Conservation (phyloP, 345 rosid species). For the Draba incana region DNA sequence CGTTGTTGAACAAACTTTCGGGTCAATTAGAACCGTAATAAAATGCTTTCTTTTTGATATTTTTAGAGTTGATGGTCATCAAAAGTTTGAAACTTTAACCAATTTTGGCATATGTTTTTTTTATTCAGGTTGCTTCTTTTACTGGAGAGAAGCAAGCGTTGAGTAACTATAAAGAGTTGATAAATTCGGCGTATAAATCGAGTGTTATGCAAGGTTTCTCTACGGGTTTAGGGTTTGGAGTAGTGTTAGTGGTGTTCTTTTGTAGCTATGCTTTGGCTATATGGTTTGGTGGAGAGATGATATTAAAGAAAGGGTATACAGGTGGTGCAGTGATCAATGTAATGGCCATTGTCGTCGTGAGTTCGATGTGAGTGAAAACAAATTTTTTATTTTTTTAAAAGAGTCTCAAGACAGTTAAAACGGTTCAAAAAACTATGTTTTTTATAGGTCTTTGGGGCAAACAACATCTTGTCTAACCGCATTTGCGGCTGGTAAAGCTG, state of each 20-base stretch:
- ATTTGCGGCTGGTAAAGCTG: conserved; percentile 71
- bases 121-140: conserved; percentile 71
- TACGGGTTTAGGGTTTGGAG: conserved; percentile 64
- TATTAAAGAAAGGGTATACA: conserved; percentile 56
- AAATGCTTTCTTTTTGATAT: neutral
- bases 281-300: conserved; percentile 76
- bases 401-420: conserved; percentile 36
- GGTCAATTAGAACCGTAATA: conserved; percentile 77
- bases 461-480: conserved; percentile 65
- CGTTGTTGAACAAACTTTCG: conserved; percentile 68
- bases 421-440: conserved; percentile 5
- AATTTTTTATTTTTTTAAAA: neutral
- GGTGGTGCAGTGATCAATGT: conserved; percentile 71
- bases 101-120: neutral
- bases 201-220: conserved; percentile 58
- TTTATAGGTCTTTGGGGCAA: conserved; percentile 71
- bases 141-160: conserved; percentile 78
- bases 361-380: conserved; percentile 63
- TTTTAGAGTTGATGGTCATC: neutral
- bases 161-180: conserved; percentile 49
- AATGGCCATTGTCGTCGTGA: conserved; percentile 63
- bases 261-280: conserved; percentile 61
- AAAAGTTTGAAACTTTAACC: neutral
- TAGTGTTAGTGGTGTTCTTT: conserved; percentile 44
- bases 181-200: conserved; percentile 58